phyloP scores from a whole-genome alignment of 345 rosid species.

The Turritis glabra region DNA sequence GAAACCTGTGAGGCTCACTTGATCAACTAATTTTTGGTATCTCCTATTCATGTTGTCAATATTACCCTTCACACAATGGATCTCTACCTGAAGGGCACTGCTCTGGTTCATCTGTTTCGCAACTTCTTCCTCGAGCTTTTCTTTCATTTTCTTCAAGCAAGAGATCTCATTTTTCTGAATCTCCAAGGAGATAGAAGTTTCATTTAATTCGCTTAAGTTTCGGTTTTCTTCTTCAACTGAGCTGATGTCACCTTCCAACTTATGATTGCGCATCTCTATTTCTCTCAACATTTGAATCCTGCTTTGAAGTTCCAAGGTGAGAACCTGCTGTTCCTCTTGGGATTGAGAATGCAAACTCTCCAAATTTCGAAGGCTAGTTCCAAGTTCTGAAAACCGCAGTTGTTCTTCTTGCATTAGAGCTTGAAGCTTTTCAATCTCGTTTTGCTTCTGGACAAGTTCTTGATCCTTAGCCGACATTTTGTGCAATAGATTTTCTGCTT shows the following conservation, averaged over 20 bases:
- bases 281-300: conserved; percentile 57
- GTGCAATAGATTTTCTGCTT: conserved; percentile 54
- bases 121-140: conserved; percentile 75
- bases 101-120: conserved; percentile 59
- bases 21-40: conserved; percentile 58
- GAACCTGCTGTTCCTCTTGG: conserved; percentile 64
- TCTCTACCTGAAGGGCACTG: conserved; percentile 73
- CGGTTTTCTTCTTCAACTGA: conserved; percentile 51
- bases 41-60: conserved; percentile 54
- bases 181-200: conserved; percentile 49
- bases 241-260: conserved; percentile 55
- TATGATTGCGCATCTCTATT: conserved; percentile 50
- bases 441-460: conserved; percentile 69
- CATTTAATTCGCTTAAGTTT: conserved; percentile 49
- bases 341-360: conserved; percentile 57
- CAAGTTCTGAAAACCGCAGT: conserved; percentile 56
- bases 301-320: conserved; percentile 66
- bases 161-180: conserved; percentile 55
- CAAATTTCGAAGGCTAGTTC: conserved; percentile 53
- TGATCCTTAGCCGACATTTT: conserved; percentile 65
- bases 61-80: conserved; percentile 63
- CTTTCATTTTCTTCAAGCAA: conserved; percentile 66
- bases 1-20: conserved; percentile 68
- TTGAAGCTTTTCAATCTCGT: conserved; percentile 62
- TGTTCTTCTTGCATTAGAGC: conserved; percentile 56